phyloP scores from a whole-genome alignment of 495 filamentous ascomycete species.

The Rhypophila decipiens region DNA sequence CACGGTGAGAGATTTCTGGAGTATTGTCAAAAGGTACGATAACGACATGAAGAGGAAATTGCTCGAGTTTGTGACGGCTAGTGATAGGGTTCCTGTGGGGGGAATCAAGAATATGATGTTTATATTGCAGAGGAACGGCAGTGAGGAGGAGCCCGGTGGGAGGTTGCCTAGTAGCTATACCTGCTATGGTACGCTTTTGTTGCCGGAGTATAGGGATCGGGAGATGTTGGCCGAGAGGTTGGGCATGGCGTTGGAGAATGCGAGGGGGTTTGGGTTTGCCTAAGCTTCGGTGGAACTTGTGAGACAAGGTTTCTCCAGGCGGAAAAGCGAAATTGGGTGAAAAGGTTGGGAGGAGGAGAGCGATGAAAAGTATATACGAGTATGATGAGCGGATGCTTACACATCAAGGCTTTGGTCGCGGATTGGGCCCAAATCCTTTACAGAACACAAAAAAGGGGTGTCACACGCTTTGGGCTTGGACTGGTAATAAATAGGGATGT shows the following conservation, averaged over 20 bases:
- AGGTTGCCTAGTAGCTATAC: constrained; percentile 77
- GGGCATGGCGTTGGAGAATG: constrained; percentile 75
- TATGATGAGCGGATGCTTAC: too few species aligned
- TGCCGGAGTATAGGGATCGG: constrained; percentile 72
- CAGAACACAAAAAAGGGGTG: too few species aligned
- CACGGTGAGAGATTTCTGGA: constrained; percentile 77
- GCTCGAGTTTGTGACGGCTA: constrained; percentile 92
- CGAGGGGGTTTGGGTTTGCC: constrained; percentile 83
- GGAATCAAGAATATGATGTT: constrained; percentile 77
- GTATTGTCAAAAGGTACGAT: constrained; percentile 60
- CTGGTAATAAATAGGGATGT: too few species aligned
- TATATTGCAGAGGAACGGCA: constrained; percentile 71
- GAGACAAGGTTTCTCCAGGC: background rate
- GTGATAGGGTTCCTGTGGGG: constrained; percentile 80
- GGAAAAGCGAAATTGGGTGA: background rate
- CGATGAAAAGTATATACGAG: background rate
- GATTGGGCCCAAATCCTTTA: too few species aligned
- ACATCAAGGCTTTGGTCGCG: too few species aligned
- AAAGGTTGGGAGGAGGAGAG: background rate
- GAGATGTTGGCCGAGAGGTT: constrained; percentile 69
- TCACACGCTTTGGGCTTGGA: too few species aligned
- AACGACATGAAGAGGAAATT: constrained; percentile 63
- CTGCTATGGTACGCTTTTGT: constrained; percentile 78
- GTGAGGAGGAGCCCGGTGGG: constrained; percentile 44
- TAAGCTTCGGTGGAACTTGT: constrained; percentile 11